Evolutionary conservation across 2,329 filamentous ascomycete species (phyloP).

Genomic region (Teratosphaeriaceae sp.): DNA sequence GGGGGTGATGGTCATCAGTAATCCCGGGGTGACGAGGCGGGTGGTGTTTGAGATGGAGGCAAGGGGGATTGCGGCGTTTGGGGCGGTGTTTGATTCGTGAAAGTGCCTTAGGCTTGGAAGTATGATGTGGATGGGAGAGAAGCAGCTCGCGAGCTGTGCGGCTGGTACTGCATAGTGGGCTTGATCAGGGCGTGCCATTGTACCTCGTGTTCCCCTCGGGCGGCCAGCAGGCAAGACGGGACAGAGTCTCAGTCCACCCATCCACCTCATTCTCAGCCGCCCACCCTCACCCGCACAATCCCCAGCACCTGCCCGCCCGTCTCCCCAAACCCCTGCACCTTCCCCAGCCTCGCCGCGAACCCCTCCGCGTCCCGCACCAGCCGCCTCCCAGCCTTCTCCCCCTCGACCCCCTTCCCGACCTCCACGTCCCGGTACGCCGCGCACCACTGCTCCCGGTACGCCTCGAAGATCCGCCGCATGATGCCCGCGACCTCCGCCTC

Average conservation of each 20-base stretch:
- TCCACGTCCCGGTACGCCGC: slow-evolving; percentile 60
- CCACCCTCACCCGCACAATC: slow-evolving; percentile 46
- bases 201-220: too few relatives aligned
- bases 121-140: too few relatives aligned
- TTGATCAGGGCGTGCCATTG: too few relatives aligned
- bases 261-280: not conserved
- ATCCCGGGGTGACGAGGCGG: slow-evolving; percentile 59
- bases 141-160: too few relatives aligned
- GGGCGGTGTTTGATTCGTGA: slow-evolving; percentile 67
- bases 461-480: slow-evolving; percentile 77
- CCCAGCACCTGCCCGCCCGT: slow-evolving; percentile 44
- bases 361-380: slow-evolving; percentile 72
- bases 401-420: slow-evolving; percentile 43
- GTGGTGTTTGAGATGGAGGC: slow-evolving; percentile 64
- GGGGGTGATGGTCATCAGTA: slow-evolving; percentile 68
- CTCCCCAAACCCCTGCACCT: slow-evolving; percentile 72
- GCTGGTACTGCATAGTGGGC: too few relatives aligned
- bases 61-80: slow-evolving; percentile 60
- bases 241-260: too few relatives aligned
- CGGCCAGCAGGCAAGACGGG: too few relatives aligned
- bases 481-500: slow-evolving; percentile 73
- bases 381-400: slow-evolving; percentile 63
- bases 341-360: slow-evolving; percentile 63
- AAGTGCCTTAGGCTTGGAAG: too few relatives aligned
- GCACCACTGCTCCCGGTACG: slow-evolving; percentile 73